Evolutionary conservation across 495 filamentous ascomycete species (phyloP).

Genomic region (Patellaria atrata): DNA sequence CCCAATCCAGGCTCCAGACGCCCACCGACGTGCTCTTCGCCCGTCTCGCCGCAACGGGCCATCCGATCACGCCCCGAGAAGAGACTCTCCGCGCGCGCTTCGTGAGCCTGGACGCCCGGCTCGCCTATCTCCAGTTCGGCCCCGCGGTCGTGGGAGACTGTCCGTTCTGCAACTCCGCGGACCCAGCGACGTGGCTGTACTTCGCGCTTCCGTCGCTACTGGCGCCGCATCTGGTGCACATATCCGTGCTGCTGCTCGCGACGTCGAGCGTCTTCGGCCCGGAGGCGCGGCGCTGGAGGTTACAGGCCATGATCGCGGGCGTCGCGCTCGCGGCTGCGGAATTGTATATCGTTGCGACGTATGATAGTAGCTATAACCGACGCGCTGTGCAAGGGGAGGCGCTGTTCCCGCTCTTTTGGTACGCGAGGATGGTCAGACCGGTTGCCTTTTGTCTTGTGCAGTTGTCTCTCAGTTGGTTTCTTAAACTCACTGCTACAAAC

Average conservation of each 20-base stretch:
- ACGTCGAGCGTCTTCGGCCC: conserved; percentile 41
- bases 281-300: conserved; percentile 54
- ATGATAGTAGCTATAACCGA: conserved; percentile 46
- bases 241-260: conserved; percentile 50
- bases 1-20: conserved; percentile 70
- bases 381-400: conserved; percentile 41
- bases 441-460: conserved; percentile 48
- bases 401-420: conserved; percentile 55
- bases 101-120: conserved; percentile 51
- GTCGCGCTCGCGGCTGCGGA: conserved; percentile 48
- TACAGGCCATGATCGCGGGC: conserved; percentile 47
- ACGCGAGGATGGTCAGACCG: conserved; percentile 42
- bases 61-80: conserved; percentile 51
- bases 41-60: conserved; percentile 47
- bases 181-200: too few relatives aligned
- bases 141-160: conserved; percentile 56
- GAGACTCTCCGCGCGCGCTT: conserved; percentile 49
- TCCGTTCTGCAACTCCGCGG: conserved; percentile 63
- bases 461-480: conserved; percentile 37
- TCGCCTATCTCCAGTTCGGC: conserved; percentile 73
- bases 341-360: conserved; percentile 42
- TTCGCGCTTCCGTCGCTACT: conserved; percentile 60
- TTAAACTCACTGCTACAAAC: conserved; percentile 68
- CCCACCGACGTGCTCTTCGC: conserved; percentile 73
- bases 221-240: conserved; percentile 63